Evolutionary conservation across 352 stramenopile genomes (phyloP), one percentile per base, ranked within the genome.

Genomic region (Globisporangium acanthophoron): DNA sequence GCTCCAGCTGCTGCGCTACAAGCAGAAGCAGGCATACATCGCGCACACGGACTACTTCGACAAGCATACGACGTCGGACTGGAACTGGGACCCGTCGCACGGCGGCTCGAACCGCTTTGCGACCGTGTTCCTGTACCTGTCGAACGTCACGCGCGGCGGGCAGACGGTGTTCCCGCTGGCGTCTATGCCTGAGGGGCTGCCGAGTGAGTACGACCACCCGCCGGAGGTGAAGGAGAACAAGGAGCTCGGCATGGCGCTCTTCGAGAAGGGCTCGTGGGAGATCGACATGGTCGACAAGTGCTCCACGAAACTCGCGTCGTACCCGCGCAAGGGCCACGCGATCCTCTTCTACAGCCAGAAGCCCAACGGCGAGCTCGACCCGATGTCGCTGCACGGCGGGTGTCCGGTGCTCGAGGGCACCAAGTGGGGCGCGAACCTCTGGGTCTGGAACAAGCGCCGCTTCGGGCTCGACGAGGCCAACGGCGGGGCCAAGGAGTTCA

Each of bases 281-380:
- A 69, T 77, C 31, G 78, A 92, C 49, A 92, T 92, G 80, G 78
- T 91, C 29, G 64, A 70, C 16, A 83, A 89, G 60, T 94, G 84
- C 69, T 78, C 76, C 7, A 88, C 76, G 40, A 88, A 90, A 62
- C 67, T 94, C 41, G 81, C 81, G 15, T 76, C 76, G 54, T 92
- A 92, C 65, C 84, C 84, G 12, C 76, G 69, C 54, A 94, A 94
- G 60, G 92, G 89, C 29, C 87, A 97, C 54, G 95, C 96, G 3
- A 77, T 99, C n/a, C 70, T 99, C 7, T 99, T 99, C 78, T 99
- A 99, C 83, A 97, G 79, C 56, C 96, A 99, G 62, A 86, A 97
- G 54, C 90, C 96, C 1, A 97, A 98, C 76, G 97, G 84, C 15
- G 76, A 85, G 56, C 67, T 90, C 6, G 96, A 99, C 69, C 70